Conservation (phyloP, 805 yeast species). For the Lipomyces starkeyi region DNA sequence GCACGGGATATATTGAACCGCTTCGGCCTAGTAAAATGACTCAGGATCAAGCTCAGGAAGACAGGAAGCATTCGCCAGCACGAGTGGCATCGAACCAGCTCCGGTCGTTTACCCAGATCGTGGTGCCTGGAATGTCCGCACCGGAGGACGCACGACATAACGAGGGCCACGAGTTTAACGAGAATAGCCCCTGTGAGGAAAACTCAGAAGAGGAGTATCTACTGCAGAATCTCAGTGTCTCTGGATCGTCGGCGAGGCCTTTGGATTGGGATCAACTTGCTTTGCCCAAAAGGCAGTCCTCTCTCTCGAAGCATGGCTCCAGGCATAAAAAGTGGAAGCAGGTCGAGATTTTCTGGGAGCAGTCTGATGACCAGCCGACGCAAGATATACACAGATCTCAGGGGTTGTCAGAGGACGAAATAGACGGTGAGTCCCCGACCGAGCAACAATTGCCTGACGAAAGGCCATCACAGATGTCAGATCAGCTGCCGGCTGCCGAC, state of each 20-base stretch:
- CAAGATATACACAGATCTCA: neutral
- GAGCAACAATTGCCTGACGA: neutral
- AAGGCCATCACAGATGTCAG: neutral
- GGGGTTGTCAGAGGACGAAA: neutral
- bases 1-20: neutral
- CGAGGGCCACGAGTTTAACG: neutral
- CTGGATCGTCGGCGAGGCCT: neutral
- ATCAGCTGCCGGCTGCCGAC: neutral
- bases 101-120: neutral
- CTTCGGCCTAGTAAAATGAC: neutral
- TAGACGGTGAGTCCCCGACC: neutral
- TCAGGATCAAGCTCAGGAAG: neutral
- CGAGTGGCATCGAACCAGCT: neutral
- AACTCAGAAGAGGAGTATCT: neutral
- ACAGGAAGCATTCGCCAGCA: neutral
- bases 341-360: slow-evolving; percentile 1
- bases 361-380: neutral
- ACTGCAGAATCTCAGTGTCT: neutral
- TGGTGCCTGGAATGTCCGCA: neutral
- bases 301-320: neutral
- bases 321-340: slow-evolving; percentile 1
- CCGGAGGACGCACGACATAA: neutral
- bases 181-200: neutral
- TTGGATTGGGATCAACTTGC: slow-evolving; percentile 3
- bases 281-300: neutral